These are phyloP conservation scores for Coemansia aciculifera DNA, from an alignment of 192 early-diverging fungal genomes.

Conservation along the genomic window DNA sequence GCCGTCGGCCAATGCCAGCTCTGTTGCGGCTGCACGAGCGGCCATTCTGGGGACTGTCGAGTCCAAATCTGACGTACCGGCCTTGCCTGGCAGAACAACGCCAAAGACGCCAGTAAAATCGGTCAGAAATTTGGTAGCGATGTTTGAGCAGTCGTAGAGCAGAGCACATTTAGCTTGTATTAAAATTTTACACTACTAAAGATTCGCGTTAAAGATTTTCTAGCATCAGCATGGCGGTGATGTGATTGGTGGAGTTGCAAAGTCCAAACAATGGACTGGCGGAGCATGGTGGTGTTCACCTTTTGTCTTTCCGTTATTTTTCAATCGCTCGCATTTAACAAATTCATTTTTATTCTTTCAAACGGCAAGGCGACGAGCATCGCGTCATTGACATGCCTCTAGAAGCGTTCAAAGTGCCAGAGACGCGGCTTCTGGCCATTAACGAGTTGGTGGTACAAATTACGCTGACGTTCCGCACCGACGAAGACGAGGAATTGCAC, in stretches of 20 bases:
- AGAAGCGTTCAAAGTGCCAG: conserved; percentile 42
- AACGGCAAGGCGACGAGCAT: not conserved
- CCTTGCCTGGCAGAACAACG: not conserved
- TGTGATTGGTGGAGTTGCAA: conserved; percentile 3
- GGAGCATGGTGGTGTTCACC: no score
- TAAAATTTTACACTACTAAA: not conserved
- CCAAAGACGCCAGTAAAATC: conserved; percentile 35
- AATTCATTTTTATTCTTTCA: conserved; percentile 1
- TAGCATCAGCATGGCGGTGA: not conserved
- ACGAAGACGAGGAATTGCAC: conserved; percentile 48
- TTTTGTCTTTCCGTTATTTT: not conserved
- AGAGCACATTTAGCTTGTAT: not conserved
- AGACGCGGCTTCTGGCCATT: conserved; percentile 45
- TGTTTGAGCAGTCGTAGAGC: conserved; percentile 38
- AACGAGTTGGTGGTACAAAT: conserved; percentile 50
- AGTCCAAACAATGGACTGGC: not conserved
- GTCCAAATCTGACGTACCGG: conserved; percentile 6
- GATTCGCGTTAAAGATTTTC: conserved; percentile 2
- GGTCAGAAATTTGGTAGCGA: conserved; percentile 42
- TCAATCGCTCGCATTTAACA: not conserved
- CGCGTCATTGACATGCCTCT: conserved; percentile 14
- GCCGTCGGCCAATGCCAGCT: conserved; percentile 1
- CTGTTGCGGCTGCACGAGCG: conserved; percentile 11
- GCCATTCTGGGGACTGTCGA: conserved; percentile 13
- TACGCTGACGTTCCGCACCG: conserved; percentile 44